These are phyloP conservation scores for Penicillium crystallinum DNA, from an alignment of 495 filamentous ascomycete genomes.

Conservation along the genomic window DNA sequence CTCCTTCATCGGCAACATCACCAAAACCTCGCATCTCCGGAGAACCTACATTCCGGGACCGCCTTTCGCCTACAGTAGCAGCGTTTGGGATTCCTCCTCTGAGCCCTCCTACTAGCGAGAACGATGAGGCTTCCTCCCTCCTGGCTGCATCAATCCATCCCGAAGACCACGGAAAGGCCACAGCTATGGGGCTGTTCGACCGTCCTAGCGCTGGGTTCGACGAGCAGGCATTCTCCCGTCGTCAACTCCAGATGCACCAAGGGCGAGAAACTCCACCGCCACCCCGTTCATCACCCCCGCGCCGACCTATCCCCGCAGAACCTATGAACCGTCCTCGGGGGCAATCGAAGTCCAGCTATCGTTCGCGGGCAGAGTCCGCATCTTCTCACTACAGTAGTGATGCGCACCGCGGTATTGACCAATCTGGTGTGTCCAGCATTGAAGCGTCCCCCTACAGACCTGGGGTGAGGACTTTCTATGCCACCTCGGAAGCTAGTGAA, in stretches of 20 bases:
- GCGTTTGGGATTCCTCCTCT: conserved; percentile 54
- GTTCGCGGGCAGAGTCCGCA: conserved; percentile 42
- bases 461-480: conserved; percentile 38
- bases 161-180: conserved; percentile 78
- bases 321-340: conserved; percentile 33
- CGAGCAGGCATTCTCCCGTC: conserved; percentile 77
- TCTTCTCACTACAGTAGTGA: conserved; percentile 43
- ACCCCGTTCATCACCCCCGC: conserved; percentile 32
- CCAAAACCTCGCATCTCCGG: conserved; percentile 21
- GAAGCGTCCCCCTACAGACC: conserved; percentile 29
- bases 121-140: conserved; percentile 52
- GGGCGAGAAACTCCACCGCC: conserved; percentile 47
- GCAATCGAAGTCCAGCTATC: conserved; percentile 38
- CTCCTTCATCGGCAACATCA: conserved; percentile 40
- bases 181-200: conserved; percentile 77
- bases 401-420: conserved; percentile 23
- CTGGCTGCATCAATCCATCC: conserved; percentile 59
- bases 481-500: conserved; percentile 40
- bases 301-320: conserved; percentile 28
- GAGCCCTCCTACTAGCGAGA: conserved; percentile 69
- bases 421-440: conserved; percentile 22
- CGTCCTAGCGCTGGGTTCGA: conserved; percentile 72
- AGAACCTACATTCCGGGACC: conserved; percentile 23
- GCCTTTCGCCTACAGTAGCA: conserved; percentile 18
- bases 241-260: conserved; percentile 73